Conservation (phyloP, 345 rosid species). For the Chamaenerion angustifolium region DNA sequence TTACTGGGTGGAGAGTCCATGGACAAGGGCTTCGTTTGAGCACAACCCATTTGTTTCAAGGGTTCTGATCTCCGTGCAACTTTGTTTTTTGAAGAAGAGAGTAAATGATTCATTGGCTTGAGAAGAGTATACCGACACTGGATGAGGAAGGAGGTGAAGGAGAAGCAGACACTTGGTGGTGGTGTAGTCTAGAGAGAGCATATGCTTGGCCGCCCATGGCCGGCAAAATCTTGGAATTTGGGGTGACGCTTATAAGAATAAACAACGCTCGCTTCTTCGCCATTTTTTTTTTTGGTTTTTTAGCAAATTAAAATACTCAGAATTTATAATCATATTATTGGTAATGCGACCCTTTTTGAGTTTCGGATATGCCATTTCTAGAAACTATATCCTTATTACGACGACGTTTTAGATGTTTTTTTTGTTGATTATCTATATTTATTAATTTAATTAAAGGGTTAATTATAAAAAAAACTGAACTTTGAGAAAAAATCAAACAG, state of each 20-base stretch:
- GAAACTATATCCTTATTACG: no score
- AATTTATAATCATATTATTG: no score
- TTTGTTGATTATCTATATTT: no score
- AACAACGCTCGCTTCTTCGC: not conserved
- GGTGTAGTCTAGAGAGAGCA: slow-evolving; percentile 4
- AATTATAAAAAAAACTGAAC: no score
- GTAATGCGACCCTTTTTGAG: no score
- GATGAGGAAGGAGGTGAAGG: slow-evolving; percentile 1
- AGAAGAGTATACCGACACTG: not conserved
- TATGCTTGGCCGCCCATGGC: slow-evolving; percentile 29
- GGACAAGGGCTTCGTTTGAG: slow-evolving; percentile 26
- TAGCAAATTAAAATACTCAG: no score
- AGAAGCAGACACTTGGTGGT: slow-evolving; percentile 9
- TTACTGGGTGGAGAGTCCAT: slow-evolving; percentile 16
- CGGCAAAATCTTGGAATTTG: slow-evolving; percentile 16
- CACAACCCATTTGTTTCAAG: slow-evolving; percentile 28
- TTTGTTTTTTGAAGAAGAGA: not conserved
- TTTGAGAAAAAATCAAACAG: no score
- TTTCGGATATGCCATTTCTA: no score
- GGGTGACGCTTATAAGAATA: not conserved
- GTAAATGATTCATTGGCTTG: not conserved
- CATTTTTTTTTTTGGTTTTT: no score
- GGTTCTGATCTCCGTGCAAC: slow-evolving; percentile 3
- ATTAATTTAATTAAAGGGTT: no score
- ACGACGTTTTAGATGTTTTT: no score